These are phyloP conservation scores for Agarophyton chilense DNA, from an alignment of 23 red algal genomes.

Conservation along the genomic window DNA sequence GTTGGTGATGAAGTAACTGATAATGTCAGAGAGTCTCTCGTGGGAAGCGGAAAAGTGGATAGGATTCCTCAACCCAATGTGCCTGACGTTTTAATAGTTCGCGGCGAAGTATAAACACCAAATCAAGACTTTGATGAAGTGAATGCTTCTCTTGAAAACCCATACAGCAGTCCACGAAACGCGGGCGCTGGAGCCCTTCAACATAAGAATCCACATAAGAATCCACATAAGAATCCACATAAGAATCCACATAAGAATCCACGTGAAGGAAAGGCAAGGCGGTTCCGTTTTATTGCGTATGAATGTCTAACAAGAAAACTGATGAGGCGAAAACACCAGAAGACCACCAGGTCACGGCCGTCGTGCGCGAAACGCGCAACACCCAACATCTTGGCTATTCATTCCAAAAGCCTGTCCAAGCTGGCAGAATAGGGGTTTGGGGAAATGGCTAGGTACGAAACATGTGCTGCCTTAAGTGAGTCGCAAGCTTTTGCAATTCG, in stretches of 20 bases:
- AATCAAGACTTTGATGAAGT: conserved; percentile 53
- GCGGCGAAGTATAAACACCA: conserved; percentile 77
- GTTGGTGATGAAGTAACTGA: conserved; percentile 74
- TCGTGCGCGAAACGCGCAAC: background rate
- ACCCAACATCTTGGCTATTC: background rate
- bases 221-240: too few relatives aligned
- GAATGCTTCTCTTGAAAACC: conserved; percentile 37
- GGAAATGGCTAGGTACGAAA: conserved; percentile 12
- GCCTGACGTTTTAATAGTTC: conserved; percentile 33
- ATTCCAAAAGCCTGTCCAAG: conserved; percentile 17
- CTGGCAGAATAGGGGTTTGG: conserved; percentile 70
- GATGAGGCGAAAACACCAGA: background rate
- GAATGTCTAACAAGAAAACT: conserved; percentile 47
- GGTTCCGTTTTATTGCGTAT: conserved; percentile 78
- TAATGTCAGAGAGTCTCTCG: conserved; percentile 57
- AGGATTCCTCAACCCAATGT: background rate
- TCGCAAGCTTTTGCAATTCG: conserved; percentile 45
- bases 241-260: conserved; percentile 70
- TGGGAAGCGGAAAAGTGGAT: conserved; percentile 50
- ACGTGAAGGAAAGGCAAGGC: conserved; percentile 25
- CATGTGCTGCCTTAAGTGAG: conserved; percentile 26
- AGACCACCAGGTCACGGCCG: background rate
- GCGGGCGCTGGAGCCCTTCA: conserved; percentile 82
- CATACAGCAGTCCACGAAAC: conserved; percentile 73
- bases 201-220: conserved; percentile 53